phyloP scores from a whole-genome alignment of 345 rosid species.

The Anastatica hierochuntica region DNA sequence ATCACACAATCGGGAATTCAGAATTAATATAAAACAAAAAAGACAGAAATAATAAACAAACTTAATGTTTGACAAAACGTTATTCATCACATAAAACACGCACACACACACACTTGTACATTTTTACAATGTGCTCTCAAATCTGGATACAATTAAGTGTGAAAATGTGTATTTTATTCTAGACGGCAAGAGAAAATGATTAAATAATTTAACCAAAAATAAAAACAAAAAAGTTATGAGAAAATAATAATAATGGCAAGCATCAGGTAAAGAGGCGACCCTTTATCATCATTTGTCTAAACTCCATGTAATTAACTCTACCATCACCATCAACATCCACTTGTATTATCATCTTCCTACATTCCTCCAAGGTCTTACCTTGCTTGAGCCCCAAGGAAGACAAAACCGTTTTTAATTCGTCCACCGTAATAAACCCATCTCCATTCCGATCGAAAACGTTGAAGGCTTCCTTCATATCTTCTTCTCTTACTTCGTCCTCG shows the following conservation, averaged over 20 bases:
- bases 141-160: background rate
- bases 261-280: no score
- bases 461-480: slow-evolving; percentile 75
- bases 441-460: slow-evolving; percentile 70
- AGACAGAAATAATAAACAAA: background rate
- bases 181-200: slow-evolving; percentile 24
- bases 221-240: no score
- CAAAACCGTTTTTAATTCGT: slow-evolving; percentile 57
- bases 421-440: slow-evolving; percentile 71
- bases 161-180: background rate
- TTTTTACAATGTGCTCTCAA: background rate
- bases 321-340: slow-evolving; percentile 90
- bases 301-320: slow-evolving; percentile 46
- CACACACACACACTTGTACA: background rate
- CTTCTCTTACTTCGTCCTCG: slow-evolving; percentile 42
- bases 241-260: background rate
- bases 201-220: background rate
- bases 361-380: slow-evolving; percentile 61
- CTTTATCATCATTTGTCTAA: slow-evolving; percentile 46
- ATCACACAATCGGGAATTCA: no score
- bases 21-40: no score
- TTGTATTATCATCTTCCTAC: slow-evolving; percentile 60
- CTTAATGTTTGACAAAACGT: no score
- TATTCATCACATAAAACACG: background rate
- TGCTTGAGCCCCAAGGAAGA: slow-evolving; percentile 67